Conservation (phyloP, 164 flowering plant genomes). For the Buxus sempervirens region DNA sequence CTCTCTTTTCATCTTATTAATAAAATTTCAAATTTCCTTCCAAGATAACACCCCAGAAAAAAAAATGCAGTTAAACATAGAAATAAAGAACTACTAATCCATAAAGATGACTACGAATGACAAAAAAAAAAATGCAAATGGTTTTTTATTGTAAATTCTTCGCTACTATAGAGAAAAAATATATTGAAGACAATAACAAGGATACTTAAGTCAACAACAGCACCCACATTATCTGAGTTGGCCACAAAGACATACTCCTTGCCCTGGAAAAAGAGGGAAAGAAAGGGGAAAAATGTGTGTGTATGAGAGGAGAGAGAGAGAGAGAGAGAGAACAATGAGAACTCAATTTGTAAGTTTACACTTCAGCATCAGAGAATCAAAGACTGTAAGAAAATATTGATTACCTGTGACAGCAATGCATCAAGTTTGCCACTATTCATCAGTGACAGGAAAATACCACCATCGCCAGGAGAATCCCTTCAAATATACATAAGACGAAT, state of each 20-base stretch:
- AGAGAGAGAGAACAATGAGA: background rate
- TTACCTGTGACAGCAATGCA: constrained; percentile 67
- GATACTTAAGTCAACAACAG: constrained; percentile 97
- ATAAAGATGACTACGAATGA: too few relatives aligned
- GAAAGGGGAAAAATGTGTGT: too few relatives aligned
- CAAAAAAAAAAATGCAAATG: too few relatives aligned
- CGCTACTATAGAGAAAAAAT: too few relatives aligned
- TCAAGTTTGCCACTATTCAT: constrained; percentile 96
- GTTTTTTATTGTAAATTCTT: too few relatives aligned
- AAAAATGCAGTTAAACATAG: background rate
- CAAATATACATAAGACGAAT: constrained; percentile 11
- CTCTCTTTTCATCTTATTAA: too few relatives aligned
- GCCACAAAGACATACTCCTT: constrained; percentile 96
- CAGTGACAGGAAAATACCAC: constrained; percentile 90
- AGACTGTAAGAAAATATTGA: background rate
- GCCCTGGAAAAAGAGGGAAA: constrained; percentile 47
- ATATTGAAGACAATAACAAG: constrained; percentile 27
- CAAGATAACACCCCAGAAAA: too few relatives aligned
- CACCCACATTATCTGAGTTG: constrained; percentile 97
- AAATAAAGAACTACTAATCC: constrained; percentile 1
- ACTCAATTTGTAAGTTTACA: background rate
- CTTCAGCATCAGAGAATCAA: background rate
- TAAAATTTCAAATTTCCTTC: too few relatives aligned
- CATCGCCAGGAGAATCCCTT: constrained; percentile 99
- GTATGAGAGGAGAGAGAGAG: too few relatives aligned